Percentiles rank a stretch among this genome's conserved stretches.
phyloP scores from a whole-genome alignment of 1,284 basidiomycete species.

The Leccinum fallax region DNA sequence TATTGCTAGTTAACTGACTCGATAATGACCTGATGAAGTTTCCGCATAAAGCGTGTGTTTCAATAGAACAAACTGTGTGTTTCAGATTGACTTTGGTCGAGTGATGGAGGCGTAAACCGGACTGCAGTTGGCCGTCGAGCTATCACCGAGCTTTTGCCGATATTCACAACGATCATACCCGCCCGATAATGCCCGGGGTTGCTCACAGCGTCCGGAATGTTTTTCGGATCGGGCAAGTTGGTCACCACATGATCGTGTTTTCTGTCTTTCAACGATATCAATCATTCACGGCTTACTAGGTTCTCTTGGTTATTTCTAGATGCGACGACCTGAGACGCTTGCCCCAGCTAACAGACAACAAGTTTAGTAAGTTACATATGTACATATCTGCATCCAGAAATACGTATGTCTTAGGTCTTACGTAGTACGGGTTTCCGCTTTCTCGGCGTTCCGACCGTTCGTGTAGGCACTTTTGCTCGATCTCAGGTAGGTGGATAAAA shows the following conservation, averaged over 20 bases:
- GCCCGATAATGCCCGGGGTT: background rate
- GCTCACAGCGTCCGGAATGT: background rate
- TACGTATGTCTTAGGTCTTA: background rate
- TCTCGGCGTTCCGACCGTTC: background rate
- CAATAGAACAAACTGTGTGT: background rate
- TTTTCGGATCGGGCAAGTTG: no score
- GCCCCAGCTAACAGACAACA: background rate
- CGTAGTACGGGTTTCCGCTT: background rate
- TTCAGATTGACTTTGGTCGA: background rate
- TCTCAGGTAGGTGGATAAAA: background rate
- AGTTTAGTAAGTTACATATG: background rate
- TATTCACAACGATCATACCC: background rate
- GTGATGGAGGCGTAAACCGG: no score
- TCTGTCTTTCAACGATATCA: background rate
- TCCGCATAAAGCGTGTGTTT: background rate
- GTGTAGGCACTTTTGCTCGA: background rate
- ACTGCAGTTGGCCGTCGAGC: no score
- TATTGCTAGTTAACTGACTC: constrained; percentile 20
- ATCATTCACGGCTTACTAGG: background rate
- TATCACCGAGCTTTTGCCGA: background rate
- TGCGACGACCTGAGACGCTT: background rate
- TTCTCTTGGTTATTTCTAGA: background rate
- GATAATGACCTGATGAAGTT: background rate
- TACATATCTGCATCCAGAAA: background rate
- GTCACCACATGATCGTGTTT: background rate